Percentiles rank a stretch among this genome's conserved stretches.
phyloP scores from a whole-genome alignment of 2,329 filamentous ascomycete genomes.

The Penicillium sclerotiorum region DNA sequence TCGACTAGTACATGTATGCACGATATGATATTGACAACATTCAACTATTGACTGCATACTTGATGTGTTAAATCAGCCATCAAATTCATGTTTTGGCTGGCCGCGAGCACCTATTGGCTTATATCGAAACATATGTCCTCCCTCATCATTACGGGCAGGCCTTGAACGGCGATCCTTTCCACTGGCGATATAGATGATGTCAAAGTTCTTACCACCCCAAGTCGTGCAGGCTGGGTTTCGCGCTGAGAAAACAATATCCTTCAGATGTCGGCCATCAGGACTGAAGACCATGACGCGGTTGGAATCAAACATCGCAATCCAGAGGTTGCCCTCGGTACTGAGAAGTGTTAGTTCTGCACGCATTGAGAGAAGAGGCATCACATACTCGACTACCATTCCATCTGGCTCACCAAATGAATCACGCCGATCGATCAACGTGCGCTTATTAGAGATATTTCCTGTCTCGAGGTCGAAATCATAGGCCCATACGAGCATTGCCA shows the following conservation, averaged over 20 bases:
- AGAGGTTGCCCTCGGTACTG: conserved; percentile 41
- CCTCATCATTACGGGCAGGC: conserved; percentile 33
- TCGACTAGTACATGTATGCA: too few relatives aligned
- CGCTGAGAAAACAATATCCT: conserved; percentile 37
- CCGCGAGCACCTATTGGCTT: conserved; percentile 29
- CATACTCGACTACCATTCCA: conserved; percentile 44
- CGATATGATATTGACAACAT: too few relatives aligned
- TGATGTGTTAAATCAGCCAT: too few relatives aligned
- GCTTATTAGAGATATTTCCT: conserved; percentile 34
- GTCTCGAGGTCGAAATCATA: conserved; percentile 38
- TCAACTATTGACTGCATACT: too few relatives aligned
- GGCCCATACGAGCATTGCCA: conserved; percentile 33
- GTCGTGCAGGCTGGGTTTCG: conserved; percentile 41
- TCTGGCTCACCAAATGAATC: conserved; percentile 37
- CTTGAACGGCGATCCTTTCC: conserved; percentile 29
- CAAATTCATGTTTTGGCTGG: conserved; percentile 39
- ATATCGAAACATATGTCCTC: conserved; percentile 41
- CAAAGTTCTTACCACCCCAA: conserved; percentile 39
- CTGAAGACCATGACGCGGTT: conserved; percentile 39
- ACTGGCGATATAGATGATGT: conserved; percentile 38
- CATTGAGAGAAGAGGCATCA: not conserved
- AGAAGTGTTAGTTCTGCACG: not conserved
- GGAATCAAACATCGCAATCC: conserved; percentile 40
- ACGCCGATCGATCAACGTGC: conserved; percentile 30
- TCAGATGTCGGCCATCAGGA: conserved; percentile 35